These are phyloP conservation scores for Mesotaenium endlicherianum DNA, from an alignment of 139 green algal genomes.

Conservation along the genomic window DNA sequence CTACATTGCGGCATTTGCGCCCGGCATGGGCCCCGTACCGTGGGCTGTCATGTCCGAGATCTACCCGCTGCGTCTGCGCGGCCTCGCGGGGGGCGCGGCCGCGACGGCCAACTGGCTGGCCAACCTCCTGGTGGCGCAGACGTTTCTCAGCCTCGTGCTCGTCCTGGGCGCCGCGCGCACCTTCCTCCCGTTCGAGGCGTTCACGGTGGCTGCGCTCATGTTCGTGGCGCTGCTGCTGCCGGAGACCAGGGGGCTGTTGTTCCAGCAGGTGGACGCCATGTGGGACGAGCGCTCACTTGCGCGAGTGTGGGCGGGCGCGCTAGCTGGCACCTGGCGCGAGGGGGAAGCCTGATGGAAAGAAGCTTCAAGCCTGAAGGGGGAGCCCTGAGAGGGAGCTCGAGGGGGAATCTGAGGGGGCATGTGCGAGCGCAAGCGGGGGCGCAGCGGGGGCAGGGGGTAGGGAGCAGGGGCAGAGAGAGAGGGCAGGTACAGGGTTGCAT, in stretches of 20 bases:
- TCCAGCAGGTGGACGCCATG: constrained; percentile 51
- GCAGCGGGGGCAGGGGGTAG: too few relatives aligned
- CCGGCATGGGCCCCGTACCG: constrained; percentile 71
- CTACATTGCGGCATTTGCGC: constrained; percentile 70
- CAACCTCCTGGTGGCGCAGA: constrained; percentile 67
- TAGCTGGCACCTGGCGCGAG: too few relatives aligned
- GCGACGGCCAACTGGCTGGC: constrained; percentile 71
- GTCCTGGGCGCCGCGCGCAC: constrained; percentile 55
- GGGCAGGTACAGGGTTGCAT: too few relatives aligned
- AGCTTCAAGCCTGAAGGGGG: too few relatives aligned
- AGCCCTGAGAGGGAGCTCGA: too few relatives aligned
- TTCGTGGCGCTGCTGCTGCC: constrained; percentile 59
- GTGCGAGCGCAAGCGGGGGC: too few relatives aligned
- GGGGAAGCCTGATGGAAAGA: too few relatives aligned
- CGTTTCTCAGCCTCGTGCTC: constrained; percentile 62
- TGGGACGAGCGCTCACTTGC: constrained; percentile 29
- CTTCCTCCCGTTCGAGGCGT: constrained; percentile 60
- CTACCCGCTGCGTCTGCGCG: constrained; percentile 57
- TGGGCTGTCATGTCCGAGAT: constrained; percentile 77
- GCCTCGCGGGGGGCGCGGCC: constrained; percentile 53
- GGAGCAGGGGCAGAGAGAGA: too few relatives aligned
- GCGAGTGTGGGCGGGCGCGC: too few relatives aligned
- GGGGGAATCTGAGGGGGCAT: too few relatives aligned
- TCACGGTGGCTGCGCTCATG: constrained; percentile 49
- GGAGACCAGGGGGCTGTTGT: constrained; percentile 64